Evolutionary conservation across 208 protist genomes (phyloP).

Genomic region (Leishmania turanica): DNA sequence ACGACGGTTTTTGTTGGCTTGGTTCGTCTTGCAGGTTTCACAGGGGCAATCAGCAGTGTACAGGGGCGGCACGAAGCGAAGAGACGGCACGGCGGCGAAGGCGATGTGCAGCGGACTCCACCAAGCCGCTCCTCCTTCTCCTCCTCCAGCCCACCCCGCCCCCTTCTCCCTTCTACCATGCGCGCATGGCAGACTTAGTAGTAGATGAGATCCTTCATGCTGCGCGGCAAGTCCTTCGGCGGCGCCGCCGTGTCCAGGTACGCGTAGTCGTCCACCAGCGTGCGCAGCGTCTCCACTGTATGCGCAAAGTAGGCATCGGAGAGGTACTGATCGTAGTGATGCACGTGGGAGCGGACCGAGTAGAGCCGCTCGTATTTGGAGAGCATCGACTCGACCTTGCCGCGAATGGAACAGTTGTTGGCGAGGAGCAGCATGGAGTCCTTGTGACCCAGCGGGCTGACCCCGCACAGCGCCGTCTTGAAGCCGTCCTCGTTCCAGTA

Average conservation of each 20-base stretch:
- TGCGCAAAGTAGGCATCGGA: slow-evolving; percentile 77
- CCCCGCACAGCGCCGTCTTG: slow-evolving; percentile 95
- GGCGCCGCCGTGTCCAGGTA: slow-evolving; percentile 70
- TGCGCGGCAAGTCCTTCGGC: slow-evolving; percentile 52
- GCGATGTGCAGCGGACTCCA: background rate
- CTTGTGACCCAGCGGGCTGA: slow-evolving; percentile 90
- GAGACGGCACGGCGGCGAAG: background rate
- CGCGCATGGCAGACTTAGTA: slow-evolving; percentile 29
- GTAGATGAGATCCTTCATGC: slow-evolving; percentile 87
- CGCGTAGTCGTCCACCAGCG: slow-evolving; percentile 83
- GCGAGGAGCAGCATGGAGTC: slow-evolving; percentile 93
- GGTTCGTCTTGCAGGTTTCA: background rate
- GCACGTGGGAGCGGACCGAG: slow-evolving; percentile 87
- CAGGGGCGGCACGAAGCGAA: background rate
- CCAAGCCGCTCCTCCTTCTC: background rate
- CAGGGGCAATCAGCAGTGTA: background rate
- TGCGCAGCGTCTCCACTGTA: slow-evolving; percentile 73
- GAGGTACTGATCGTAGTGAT: slow-evolving; percentile 95
- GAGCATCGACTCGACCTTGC: slow-evolving; percentile 76
- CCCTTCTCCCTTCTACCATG: background rate
- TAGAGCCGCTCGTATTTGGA: slow-evolving; percentile 94
- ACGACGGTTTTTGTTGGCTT: background rate
- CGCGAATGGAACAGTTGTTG: slow-evolving; percentile 92
- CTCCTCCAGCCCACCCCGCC: background rate
- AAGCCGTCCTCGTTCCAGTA: slow-evolving; percentile 98